phyloP scores from a whole-genome alignment of 2,329 filamentous ascomycete genomes.

The Pyricularia sp. region DNA sequence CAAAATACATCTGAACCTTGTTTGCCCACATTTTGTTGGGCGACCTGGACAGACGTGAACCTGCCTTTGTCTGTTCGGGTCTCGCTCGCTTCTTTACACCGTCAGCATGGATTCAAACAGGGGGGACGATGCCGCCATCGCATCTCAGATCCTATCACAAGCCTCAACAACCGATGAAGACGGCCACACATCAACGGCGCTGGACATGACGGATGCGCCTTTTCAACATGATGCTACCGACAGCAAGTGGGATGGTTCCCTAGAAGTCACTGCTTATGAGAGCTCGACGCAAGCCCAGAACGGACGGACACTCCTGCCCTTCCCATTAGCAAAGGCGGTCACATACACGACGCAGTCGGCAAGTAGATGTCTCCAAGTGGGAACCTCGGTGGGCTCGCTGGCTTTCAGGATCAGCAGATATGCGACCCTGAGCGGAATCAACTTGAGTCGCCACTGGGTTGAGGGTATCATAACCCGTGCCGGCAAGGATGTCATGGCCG shows the following conservation, averaged over 20 bases:
- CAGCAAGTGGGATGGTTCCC: background rate
- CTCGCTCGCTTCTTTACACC: background rate
- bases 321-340: constrained; percentile 2
- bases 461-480: constrained; percentile 4
- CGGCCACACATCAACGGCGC: background rate
- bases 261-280: background rate
- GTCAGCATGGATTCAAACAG: background rate
- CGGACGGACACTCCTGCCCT: constrained; percentile 1
- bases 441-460: constrained; percentile 2
- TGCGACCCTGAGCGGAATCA: constrained; percentile 2
- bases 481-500: constrained; percentile 1
- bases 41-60: background rate
- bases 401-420: constrained; percentile 1
- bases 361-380: constrained; percentile 3
- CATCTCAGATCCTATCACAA: background rate
- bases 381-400: constrained; percentile 1
- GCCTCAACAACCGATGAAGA: background rate
- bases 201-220: background rate
- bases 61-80: background rate
- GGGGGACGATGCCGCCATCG: background rate
- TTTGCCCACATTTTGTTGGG: background rate
- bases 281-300: background rate
- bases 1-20: background rate
- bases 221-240: background rate
- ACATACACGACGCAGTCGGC: constrained; percentile 1